Conservation (phyloP, 306 rosid genomes). For the Vigna radiata region DNA sequence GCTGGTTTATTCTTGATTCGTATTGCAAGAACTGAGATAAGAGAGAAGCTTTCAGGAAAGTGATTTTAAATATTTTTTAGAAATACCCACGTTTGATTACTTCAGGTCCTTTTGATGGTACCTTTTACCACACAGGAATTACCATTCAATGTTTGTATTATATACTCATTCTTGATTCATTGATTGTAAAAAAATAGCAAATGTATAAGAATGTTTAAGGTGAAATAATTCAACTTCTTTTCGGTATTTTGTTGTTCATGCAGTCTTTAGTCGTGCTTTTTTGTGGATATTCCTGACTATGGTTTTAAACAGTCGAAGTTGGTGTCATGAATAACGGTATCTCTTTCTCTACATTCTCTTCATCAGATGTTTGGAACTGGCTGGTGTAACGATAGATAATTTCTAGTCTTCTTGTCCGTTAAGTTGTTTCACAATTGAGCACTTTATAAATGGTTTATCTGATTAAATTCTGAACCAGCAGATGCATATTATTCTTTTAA, state of each 20-base stretch:
- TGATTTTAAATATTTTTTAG: conserved; percentile 47
- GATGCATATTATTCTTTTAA: conserved; percentile 9
- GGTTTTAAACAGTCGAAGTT: conserved; percentile 13
- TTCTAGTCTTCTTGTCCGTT: neutral
- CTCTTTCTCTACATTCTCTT: conserved; percentile 14
- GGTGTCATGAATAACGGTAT: neutral
- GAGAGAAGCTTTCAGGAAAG: conserved; percentile 60
- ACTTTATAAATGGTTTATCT: neutral
- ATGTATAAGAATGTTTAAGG: conserved; percentile 15
- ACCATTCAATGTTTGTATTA: conserved; percentile 31
- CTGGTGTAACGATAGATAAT: neutral
- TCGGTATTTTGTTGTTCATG: neutral
- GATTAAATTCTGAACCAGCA: neutral
- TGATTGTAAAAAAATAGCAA: neutral
- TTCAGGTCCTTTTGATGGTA: conserved; percentile 21
- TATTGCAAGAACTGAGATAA: conserved; percentile 68
- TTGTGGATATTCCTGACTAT: neutral
- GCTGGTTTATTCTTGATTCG: conserved; percentile 73
- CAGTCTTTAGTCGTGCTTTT: neutral
- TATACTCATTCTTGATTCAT: conserved; percentile 40
- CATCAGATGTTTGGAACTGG: conserved; percentile 1
- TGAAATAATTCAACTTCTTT: conserved; percentile 5
- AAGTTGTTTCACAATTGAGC: neutral
- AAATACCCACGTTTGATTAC: conserved; percentile 24
- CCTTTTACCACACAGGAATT: conserved; percentile 26